Conservation (phyloP, 1,139 yeast species). For the Pichia sp. region DNA sequence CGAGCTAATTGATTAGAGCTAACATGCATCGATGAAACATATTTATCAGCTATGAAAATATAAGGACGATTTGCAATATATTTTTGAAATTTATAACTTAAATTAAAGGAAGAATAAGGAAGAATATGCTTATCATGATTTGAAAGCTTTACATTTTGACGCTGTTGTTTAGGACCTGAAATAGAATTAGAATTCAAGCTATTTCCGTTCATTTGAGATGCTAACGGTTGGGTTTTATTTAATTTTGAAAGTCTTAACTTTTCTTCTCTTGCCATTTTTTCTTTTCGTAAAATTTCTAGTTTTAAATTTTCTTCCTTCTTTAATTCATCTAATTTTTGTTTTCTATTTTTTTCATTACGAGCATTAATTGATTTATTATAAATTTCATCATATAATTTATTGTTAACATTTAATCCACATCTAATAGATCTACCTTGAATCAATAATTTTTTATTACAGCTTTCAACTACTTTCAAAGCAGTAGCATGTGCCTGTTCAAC, state of each 20-base stretch:
- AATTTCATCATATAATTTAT: constrained; percentile 21
- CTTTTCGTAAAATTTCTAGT: constrained; percentile 6
- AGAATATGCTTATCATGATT: constrained; percentile 31
- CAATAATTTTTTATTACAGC: constrained; percentile 22
- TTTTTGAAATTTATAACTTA: constrained; percentile 43
- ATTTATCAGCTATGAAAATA: constrained; percentile 47
- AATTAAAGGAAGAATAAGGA: constrained; percentile 24
- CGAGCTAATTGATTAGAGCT: constrained; percentile 50
- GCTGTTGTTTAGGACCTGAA: background rate
- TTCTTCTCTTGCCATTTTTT: constrained; percentile 6
- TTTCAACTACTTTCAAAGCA: constrained; percentile 38
- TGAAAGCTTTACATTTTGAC: constrained; percentile 12
- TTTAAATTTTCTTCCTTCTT: constrained; percentile 14
- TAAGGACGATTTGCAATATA: constrained; percentile 52
- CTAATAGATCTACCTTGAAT: constrained; percentile 24
- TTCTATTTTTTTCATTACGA: constrained; percentile 15
- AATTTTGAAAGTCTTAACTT: constrained; percentile 1
- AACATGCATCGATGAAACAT: constrained; percentile 46
- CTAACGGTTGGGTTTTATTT: too few species aligned
- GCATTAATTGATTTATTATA: constrained; percentile 21
- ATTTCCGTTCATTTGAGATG: too few species aligned
- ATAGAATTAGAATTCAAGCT: too few species aligned
- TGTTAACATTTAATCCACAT: constrained; percentile 25
- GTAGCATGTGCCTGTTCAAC: constrained; percentile 46
- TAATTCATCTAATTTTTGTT: constrained; percentile 16